These are phyloP conservation scores for Ceriops tagal DNA, from an alignment of 345 rosid species.

Conservation along the genomic window DNA sequence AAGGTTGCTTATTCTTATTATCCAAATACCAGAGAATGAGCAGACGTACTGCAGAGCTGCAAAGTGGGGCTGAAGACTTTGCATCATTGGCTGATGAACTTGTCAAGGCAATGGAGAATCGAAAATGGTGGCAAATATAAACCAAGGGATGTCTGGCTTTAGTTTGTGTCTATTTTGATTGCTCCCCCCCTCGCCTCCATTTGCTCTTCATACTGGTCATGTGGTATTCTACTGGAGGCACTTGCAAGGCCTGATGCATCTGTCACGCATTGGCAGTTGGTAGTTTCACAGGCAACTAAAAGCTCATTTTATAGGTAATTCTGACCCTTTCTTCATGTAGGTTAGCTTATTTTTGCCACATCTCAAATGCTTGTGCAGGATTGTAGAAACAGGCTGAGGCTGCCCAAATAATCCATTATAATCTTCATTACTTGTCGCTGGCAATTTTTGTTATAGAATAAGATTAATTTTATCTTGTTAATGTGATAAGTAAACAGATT, in stretches of 20 bases:
- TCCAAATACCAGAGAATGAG: conserved; percentile 50
- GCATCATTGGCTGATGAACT: conserved; percentile 78
- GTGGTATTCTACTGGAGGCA: not conserved
- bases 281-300: not conserved
- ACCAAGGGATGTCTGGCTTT: not conserved
- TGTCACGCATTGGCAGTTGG: not conserved
- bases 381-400: no score
- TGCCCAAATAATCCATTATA: no score
- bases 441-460: not conserved
- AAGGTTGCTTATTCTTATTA: no score
- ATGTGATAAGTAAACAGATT: no score
- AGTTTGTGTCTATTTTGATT: not conserved
- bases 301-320: not conserved
- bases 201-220: not conserved
- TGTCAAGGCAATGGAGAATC: conserved; percentile 81
- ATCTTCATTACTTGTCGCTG: not conserved
- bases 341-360: no score
- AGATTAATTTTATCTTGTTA: not conserved
- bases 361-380: no score
- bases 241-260: not conserved
- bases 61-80: conserved; percentile 73
- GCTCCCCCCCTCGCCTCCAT: not conserved
- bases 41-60: conserved; percentile 72
- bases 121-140: conserved; percentile 92
- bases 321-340: no score